These are phyloP conservation scores for Leucosporidium creatinivorum DNA, from an alignment of 768 basidiomycete genomes.

Conservation along the genomic window DNA sequence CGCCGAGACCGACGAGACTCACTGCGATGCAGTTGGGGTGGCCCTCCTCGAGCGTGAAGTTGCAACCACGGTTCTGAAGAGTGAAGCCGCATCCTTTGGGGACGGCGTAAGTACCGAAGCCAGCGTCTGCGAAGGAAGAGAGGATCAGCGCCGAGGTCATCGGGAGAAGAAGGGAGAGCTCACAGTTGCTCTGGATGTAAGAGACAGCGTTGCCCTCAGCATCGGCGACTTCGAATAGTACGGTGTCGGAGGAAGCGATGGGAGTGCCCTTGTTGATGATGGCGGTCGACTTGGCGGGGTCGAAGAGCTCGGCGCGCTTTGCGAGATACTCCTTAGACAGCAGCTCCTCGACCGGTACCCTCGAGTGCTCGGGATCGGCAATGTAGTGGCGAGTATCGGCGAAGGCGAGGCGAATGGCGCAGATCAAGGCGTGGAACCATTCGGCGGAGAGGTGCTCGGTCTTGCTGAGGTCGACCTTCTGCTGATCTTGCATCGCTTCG, in stretches of 20 bases:
- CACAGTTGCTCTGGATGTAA: constrained; percentile 32
- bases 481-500: constrained; percentile 72
- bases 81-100: constrained; percentile 95
- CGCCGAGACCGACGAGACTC: constrained; percentile 37
- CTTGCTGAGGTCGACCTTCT: constrained; percentile 60
- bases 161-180: neutral
- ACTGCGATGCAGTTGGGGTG: constrained; percentile 79
- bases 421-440: constrained; percentile 68
- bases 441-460: constrained; percentile 85
- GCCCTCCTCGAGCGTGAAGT: constrained; percentile 67
- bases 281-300: constrained; percentile 59
- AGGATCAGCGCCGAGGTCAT: neutral
- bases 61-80: constrained; percentile 84
- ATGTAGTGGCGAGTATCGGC: constrained; percentile 82
- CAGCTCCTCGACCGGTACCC: constrained; percentile 71
- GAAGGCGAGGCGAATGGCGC: constrained; percentile 35
- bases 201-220: constrained; percentile 44
- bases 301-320: constrained; percentile 68
- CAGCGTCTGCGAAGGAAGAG: constrained; percentile 53
- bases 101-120: constrained; percentile 77
- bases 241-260: constrained; percentile 78
- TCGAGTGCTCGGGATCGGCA: constrained; percentile 69
- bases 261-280: constrained; percentile 68
- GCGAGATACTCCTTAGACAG: constrained; percentile 85
- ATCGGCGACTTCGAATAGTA: constrained; percentile 75